A percentile compares a stretch with the other conserved stretches of the same genome.
These are phyloP conservation scores for Aspergillus incahuasiensis DNA, from an alignment of 495 filamentous ascomycete species.

Conservation along the genomic window DNA sequence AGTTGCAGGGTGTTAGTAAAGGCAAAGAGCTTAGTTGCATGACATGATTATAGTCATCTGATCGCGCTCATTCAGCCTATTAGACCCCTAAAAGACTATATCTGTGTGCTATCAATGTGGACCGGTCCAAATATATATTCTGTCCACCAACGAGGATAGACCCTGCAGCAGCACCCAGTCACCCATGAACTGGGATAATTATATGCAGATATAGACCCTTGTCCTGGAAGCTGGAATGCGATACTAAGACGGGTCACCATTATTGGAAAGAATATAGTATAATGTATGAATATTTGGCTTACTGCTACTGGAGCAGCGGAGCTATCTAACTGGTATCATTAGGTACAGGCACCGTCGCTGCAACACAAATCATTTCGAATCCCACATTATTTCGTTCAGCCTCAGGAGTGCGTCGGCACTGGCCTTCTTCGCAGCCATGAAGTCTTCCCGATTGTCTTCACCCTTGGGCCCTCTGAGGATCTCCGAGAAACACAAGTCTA, in stretches of 20 bases:
- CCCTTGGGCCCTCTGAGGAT: constrained; percentile 51
- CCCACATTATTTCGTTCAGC: constrained; percentile 80
- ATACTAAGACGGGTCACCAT: not conserved
- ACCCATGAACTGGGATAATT: not conserved
- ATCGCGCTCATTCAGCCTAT: not conserved
- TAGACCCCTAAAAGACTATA: not conserved
- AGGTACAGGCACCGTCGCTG: not conserved
- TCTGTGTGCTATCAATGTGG: not conserved
- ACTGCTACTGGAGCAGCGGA: no score
- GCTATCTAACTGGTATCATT: no score
- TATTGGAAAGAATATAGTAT: no score
- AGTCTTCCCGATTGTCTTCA: constrained; percentile 67
- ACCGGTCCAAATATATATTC: not conserved
- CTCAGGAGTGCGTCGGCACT: constrained; percentile 70
- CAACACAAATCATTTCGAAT: constrained; percentile 32
- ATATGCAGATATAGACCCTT: not conserved
- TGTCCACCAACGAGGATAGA: not conserved
- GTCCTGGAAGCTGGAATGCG: no score
- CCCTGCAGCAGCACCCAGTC: not conserved
- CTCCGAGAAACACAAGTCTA: constrained; percentile 86
- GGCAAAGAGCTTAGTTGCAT: not conserved
- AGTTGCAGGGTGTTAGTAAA: no score
- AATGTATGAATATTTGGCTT: no score
- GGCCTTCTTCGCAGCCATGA: constrained; percentile 64
- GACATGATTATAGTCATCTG: not conserved